Base-by-base conservation (phyloP, 305 asterid genomes). In the Fraxinus platypoda region DNA sequence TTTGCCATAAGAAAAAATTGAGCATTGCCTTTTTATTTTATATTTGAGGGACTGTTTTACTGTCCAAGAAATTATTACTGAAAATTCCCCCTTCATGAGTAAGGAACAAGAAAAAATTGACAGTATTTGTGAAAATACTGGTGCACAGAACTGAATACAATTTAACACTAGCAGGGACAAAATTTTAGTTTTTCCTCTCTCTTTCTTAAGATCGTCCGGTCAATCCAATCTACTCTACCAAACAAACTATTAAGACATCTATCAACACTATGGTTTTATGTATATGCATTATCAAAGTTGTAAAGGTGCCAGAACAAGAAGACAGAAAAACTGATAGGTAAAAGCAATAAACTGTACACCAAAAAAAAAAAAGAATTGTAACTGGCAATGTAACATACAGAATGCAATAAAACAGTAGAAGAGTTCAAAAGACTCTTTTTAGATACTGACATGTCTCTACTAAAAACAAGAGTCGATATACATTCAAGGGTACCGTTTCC, bases 401-500 rank as follows among this genome's bases (percentile, higher is more conserved):
- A 66, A 26, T 11, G 35, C 73, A 4, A 23, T 23, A 26, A 9
- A 66, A 8, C 33, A 0, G 34, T 26, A 26, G 34, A 26, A 25
- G 34, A 66, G 73, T 23, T 64, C 72, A 64, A 64, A 64, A 25
- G 31, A 13, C 72, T 62, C 31, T 62, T 3, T 23, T 28, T 6
- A 4, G 19, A 8, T 35, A 23, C 35, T 21, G 46, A 25, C 28
- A 78, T 59, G 25, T 78, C 34, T 2, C 74, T 9, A 59, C 57
- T 81, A 26, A 62, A 46, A 81, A 46, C 9, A 1, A 57, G 38
- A 34, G 43, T 81, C 15, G 11, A 57, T 68, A 68, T 4, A 21
- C 2, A 72, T 59, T 82, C 74, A 77, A 70, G 81, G 78, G 59
- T 77, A 77, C 35, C 74, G 82, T 82, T 77, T 82, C 64, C 78